Base-by-base conservation (phyloP, 257 asterid species). In the Penstemon newberryi region DNA sequence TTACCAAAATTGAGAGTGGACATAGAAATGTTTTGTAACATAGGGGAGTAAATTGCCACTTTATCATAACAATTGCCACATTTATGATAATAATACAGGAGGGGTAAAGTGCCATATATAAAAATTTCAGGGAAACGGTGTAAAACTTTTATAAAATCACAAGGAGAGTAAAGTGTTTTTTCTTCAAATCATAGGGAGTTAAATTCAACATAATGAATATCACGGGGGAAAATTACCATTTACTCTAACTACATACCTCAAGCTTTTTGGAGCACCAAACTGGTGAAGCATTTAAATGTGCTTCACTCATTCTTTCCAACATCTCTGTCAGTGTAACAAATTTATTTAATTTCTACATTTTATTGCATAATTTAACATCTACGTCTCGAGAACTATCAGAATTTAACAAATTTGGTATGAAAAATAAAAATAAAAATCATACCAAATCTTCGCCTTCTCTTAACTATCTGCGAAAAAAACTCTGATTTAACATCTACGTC, bases 181-280 rank as follows among this genome's bases (percentile, higher is more conserved):
- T 15, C 18, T 15, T 15, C 18, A 15, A 15, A 15, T 15, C 18
- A 15, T 15, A 0, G 18, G 18, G 18, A 15, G 18, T 15, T 15
- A 15, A 15, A 15, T 15, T 15, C 18, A 15, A 15, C 18, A 15
- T 15, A 15, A 15, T 15, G 18, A 15, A 15, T 15, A 15, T 15
- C 18, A 15, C 18, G 18, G 18, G 18, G 18, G 18, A 0, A 15
- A 15, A 15, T 15, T 15, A 0, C 18, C 18, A 15, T 15, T 15
- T 15, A 15, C 18, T 15, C 18, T 15, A 15, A 10, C 18, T 46
- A 4, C 60, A 64, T 72, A 83, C 91, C 88, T 85, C 89, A 7
- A 85, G 85, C 45, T 66, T 78, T 73, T 78, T 81, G 68, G 91
- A 87, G 60, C 81, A 77, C 89, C 89, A 83, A 8, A 87, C 49